A percentile compares a stretch with the other conserved stretches of the same genome.
These are phyloP conservation scores for Aspergillus sp. DNA, from an alignment of 2,329 filamentous ascomycete species.

Conservation along the genomic window DNA sequence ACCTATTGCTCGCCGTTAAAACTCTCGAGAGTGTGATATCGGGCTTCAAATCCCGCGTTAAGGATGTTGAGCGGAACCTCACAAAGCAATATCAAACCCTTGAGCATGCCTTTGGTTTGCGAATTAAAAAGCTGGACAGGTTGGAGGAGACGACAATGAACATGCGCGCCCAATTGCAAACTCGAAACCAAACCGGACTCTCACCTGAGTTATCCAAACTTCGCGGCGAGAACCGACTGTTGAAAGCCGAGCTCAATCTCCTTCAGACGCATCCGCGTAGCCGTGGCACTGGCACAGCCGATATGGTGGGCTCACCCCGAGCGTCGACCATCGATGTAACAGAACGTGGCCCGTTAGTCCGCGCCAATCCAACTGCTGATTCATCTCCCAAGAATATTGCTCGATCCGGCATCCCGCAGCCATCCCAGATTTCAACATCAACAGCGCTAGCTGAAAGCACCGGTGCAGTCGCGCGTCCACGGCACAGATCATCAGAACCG, in stretches of 20 bases:
- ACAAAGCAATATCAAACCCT: conserved; percentile 86
- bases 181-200: conserved; percentile 29
- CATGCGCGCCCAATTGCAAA: conserved; percentile 41
- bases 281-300: conserved; percentile 42
- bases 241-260: conserved; percentile 65
- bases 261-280: conserved; percentile 64
- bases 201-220: conserved; percentile 59
- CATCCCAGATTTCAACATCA: conserved; percentile 33
- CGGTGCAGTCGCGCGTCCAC: conserved; percentile 27
- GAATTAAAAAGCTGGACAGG: conserved; percentile 81
- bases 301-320: conserved; percentile 35
- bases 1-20: conserved; percentile 82
- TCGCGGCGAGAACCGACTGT: conserved; percentile 59
- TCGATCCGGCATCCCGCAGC: conserved; percentile 36
- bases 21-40: conserved; percentile 78
- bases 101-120: conserved; percentile 75
- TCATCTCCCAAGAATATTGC: conserved; percentile 19
- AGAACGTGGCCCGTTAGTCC: conserved; percentile 51
- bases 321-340: conserved; percentile 25
- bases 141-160: conserved; percentile 78
- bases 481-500: conserved; percentile 25
- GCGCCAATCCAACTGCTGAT: conserved; percentile 56
- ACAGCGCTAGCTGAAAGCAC: conserved; percentile 31
- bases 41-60: conserved; percentile 76
- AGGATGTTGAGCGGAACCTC: conserved; percentile 83